Evolutionary conservation across 2,329 filamentous ascomycete genomes (phyloP), one percentile per base, ranked within the genome.

Genomic region (Tothia fuscella): DNA sequence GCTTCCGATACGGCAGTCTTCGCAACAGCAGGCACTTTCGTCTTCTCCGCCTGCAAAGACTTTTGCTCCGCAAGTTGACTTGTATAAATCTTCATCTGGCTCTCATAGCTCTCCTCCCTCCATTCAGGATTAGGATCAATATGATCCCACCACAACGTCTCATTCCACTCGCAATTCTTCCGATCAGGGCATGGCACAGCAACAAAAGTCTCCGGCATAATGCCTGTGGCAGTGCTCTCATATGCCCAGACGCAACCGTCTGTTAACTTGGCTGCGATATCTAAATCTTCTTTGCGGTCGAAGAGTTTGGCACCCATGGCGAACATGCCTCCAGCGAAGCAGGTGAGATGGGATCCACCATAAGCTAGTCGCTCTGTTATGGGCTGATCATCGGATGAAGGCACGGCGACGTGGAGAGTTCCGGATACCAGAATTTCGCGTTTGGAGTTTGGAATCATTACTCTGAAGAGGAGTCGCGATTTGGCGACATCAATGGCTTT

Each of bases 251-350:
- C 65, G 50, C 78, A 82, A 3, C 76, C 78, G 39, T 76, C 66
- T 1, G 76, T 73, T 2, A 82, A 61, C 50, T 72, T 71, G 43
- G 65, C 63, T 2, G 73, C 78, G 14, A 72, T 63, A 2, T 68
- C 61, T 6, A 81, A 55, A 29, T 80, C 72, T 3, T 70, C 64
- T 0, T 65, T 63, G 1, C 62, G 65, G 34, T 65, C 51, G 47
- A 82, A 73, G 20, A 85, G 63, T 46, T 70, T 74, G 1, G 80
- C 76, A 1, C 73, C 78, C 26, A 87, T 68, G 1, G 67, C 80
- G 34, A 82, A 78, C 65, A 81, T 78, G 7, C 80, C 82, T 5
- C 81, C 81, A 3, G 73, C 65, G 53, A 83, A 87, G 57, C 81
- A 87, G 3, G 72, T 70, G 2, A 84, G 63, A 53, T 86, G 82